phyloP scores from a whole-genome alignment of 352 stramenopile genomes.

The Phytopythium ostracodes region DNA sequence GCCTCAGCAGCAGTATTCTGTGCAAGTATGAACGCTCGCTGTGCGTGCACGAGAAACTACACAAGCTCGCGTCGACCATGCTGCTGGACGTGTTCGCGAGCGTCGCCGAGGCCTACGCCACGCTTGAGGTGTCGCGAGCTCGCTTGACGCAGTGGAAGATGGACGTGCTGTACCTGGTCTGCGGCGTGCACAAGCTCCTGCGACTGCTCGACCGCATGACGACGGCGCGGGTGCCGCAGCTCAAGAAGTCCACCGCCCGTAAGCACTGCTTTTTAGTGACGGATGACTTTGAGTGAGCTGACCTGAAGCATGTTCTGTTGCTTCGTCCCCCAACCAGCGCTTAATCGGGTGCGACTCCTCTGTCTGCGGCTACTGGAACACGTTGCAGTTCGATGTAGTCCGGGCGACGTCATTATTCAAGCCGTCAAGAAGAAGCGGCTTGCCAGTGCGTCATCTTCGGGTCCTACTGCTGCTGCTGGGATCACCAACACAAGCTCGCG shows the following conservation, averaged over 20 bases:
- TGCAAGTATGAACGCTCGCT: constrained; percentile 46
- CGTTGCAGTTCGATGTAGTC: constrained; percentile 37
- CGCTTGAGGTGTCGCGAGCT: constrained; percentile 36
- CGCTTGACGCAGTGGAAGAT: constrained; percentile 63
- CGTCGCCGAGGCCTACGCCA: constrained; percentile 43
- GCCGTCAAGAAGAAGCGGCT: constrained; percentile 20
- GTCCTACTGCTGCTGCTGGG: too few species aligned
- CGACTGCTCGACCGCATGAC: constrained; percentile 52
- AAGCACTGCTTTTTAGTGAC: too few species aligned
- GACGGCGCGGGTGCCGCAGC: constrained; percentile 9
- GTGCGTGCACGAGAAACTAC: constrained; percentile 60
- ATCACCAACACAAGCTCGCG: constrained; percentile 9
- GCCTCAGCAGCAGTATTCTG: constrained; percentile 30
- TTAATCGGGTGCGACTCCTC: constrained; percentile 36
- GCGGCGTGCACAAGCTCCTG: constrained; percentile 45
- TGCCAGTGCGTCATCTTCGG: neutral
- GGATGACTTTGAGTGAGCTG: too few species aligned
- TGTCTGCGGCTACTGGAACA: constrained; percentile 50
- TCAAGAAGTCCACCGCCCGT: constrained; percentile 16
- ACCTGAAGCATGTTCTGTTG: too few species aligned
- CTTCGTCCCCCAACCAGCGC: constrained; percentile 18
- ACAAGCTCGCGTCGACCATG: constrained; percentile 46
- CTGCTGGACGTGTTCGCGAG: constrained; percentile 44
- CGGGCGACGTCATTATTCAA: constrained; percentile 33
- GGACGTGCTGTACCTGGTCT: constrained; percentile 66